These are phyloP conservation scores for Lumnitzera littorea DNA, from an alignment of 345 rosid genomes.

Conservation along the genomic window DNA sequence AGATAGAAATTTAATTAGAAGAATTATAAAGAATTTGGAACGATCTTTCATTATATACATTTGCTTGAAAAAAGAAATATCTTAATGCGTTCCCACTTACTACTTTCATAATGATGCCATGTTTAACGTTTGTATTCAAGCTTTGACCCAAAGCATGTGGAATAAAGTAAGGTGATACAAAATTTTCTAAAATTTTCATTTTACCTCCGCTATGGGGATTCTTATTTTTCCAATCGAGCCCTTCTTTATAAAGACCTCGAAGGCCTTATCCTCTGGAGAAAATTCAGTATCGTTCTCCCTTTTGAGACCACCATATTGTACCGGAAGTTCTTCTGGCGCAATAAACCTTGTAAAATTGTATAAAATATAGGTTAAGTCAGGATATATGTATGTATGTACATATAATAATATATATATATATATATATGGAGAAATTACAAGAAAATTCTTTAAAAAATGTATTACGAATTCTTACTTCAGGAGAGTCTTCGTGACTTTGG, in stretches of 20 bases:
- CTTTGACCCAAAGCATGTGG: no score
- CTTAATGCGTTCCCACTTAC: no score
- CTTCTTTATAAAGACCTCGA: constrained; percentile 21
- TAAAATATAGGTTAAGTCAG: not conserved
- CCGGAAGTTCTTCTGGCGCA: constrained; percentile 39
- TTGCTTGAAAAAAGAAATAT: no score
- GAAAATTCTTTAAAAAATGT: not conserved
- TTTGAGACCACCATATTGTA: constrained; percentile 51
- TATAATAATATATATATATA: no score
- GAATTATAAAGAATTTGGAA: no score
- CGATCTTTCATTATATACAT: no score
- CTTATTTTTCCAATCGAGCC: constrained; percentile 20
- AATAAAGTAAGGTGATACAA: no score
- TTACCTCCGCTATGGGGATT: constrained; percentile 42
- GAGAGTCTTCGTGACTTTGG: constrained; percentile 41
- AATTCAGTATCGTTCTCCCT: constrained; percentile 41
- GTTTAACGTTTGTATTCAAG: no score
- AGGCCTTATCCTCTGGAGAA: constrained; percentile 22
- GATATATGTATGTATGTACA: no score
- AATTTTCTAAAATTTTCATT: not conserved
- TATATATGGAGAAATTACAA: not conserved
- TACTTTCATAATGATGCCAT: no score
- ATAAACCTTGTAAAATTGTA: constrained; percentile 25
- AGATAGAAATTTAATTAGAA: no score
- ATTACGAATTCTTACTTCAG: constrained; percentile 34